phyloP scores from a whole-genome alignment of 805 yeast species.

The Suhomyces xylopsoci region DNA sequence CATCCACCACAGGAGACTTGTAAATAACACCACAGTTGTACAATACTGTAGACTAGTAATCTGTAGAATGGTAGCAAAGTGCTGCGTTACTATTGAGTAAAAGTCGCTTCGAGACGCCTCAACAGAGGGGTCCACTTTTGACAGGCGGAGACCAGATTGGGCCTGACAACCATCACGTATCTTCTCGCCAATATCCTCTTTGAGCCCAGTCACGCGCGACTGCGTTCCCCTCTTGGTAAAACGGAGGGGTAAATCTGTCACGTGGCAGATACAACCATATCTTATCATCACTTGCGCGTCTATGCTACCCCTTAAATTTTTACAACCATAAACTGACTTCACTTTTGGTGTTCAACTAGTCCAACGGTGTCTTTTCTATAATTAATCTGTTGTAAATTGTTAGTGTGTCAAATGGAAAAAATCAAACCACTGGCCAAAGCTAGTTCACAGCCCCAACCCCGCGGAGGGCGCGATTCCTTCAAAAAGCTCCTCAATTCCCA shows the following conservation, averaged over 20 bases:
- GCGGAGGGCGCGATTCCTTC: slow-evolving; percentile 3
- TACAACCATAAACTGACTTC: not conserved
- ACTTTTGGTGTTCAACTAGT: not conserved
- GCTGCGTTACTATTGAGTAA: not conserved
- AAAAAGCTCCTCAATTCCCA: slow-evolving; percentile 33
- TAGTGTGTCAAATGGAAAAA: not conserved
- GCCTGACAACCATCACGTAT: not conserved
- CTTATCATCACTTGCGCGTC: not conserved
- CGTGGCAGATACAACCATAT: not conserved
- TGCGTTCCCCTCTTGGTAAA: not conserved
- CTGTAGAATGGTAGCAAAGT: not conserved
- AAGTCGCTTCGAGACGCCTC: not conserved
- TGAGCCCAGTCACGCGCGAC: not conserved
- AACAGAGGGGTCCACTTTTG: not conserved
- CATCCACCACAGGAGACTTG: not conserved
- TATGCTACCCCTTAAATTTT: not conserved
- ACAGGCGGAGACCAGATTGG: not conserved
- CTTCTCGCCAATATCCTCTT: not conserved
- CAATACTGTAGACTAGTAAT: too few species aligned
- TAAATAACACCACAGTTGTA: too few species aligned
- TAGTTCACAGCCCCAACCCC: not conserved
- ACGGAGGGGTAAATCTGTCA: not conserved
- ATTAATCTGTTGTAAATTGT: not conserved
- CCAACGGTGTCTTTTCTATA: not conserved
- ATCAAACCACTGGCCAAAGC: not conserved